Percentiles rank a stretch among this genome's conserved stretches.
Conservation (phyloP, 345 rosid species). For the Eutrema japonicum region DNA sequence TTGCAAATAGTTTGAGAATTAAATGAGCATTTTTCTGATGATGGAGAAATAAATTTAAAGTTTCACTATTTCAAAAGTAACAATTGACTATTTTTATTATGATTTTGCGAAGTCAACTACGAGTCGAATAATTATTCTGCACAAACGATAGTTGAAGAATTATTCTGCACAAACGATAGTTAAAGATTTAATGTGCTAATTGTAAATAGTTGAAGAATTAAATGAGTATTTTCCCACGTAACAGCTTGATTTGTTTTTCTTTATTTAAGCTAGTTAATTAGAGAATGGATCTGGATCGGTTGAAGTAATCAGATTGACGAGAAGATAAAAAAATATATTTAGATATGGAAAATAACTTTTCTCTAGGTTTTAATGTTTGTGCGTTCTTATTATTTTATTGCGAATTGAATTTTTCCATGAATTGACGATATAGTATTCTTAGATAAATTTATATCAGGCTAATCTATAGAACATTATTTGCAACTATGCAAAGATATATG, state of each 20-base stretch:
- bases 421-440: neutral
- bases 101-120: no score
- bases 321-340: neutral
- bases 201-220: no score
- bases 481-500: neutral
- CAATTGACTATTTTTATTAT: no score
- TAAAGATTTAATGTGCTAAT: no score
- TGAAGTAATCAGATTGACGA: conserved; percentile 11
- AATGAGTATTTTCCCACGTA: no score
- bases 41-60: no score
- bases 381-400: conserved; percentile 1
- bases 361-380: conserved; percentile 18
- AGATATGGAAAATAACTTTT: neutral
- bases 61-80: no score
- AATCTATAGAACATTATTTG: neutral
- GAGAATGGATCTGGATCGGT: conserved; percentile 28
- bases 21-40: no score
- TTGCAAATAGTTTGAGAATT: no score
- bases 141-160: no score
- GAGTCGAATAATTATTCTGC: no score
- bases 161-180: no score
- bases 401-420: conserved; percentile 4
- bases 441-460: neutral
- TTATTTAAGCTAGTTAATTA: neutral
- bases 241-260: neutral